phyloP scores from a whole-genome alignment of 2,329 filamentous ascomycete species.

The Nemania sp. region DNA sequence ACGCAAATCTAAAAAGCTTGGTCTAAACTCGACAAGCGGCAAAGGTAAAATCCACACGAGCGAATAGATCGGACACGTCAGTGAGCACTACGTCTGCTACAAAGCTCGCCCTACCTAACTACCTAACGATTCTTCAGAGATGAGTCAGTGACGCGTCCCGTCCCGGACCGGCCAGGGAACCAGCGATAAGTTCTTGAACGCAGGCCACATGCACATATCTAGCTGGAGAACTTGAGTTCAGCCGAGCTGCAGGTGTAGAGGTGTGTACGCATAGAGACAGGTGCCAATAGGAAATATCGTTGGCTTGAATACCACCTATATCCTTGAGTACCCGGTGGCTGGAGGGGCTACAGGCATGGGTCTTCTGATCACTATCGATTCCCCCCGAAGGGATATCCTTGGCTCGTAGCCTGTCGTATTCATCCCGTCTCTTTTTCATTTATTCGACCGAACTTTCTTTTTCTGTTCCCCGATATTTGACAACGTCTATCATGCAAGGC shows the following conservation, averaged over 20 bases:
- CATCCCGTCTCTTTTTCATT: constrained; percentile 1
- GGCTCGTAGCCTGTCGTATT: not conserved
- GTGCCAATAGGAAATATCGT: no score
- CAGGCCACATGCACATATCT: not conserved
- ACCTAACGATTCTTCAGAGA: constrained; percentile 1
- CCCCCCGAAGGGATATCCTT: not conserved
- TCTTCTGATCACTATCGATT: constrained; percentile 2
- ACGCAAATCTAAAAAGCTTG: not conserved
- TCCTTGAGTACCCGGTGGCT: not conserved
- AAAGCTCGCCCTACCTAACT: not conserved
- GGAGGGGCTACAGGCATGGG: not conserved
- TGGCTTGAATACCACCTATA: not conserved
- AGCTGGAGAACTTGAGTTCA: not conserved
- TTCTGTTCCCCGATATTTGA: constrained; percentile 13
- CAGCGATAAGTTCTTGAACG: not conserved
- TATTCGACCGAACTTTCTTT: constrained; percentile 4
- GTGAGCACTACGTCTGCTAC: not conserved
- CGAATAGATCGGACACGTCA: constrained; percentile 19
- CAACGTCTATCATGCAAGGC: constrained; percentile 15
- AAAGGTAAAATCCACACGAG: not conserved
- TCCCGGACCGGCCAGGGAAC: constrained; percentile 12
- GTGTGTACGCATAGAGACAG: not conserved
- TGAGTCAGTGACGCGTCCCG: constrained; percentile 23
- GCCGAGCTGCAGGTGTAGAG: not conserved
- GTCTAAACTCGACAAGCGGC: not conserved